phyloP scores from a whole-genome alignment of 148 eudicot species.

The Suaeda aralocaspica region DNA sequence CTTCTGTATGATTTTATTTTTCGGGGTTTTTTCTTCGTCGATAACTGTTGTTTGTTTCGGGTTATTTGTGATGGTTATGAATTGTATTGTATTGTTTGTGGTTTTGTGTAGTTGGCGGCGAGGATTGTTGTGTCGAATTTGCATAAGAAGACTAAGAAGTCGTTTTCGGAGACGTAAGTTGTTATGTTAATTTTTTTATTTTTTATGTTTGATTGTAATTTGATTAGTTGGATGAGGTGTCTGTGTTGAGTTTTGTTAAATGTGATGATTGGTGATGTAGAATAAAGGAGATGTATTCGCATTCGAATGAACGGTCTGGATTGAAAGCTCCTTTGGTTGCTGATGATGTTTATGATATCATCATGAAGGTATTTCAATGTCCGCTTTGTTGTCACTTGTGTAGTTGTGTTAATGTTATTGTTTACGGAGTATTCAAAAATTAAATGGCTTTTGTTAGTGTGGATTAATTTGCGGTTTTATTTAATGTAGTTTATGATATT shows the following conservation, averaged over 20 bases:
- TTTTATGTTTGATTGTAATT: not conserved
- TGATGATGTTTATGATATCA: constrained; percentile 88
- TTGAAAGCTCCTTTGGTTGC: constrained; percentile 74
- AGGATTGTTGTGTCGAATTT: constrained; percentile 85
- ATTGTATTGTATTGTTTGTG: not conserved
- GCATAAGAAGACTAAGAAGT: constrained; percentile 86
- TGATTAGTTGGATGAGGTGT: not conserved
- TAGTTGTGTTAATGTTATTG: no score
- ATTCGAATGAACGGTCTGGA: constrained; percentile 74
- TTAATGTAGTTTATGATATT: no score
- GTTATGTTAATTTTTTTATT: not conserved
- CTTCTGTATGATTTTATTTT: constrained; percentile 41
- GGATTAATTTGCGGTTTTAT: no score
- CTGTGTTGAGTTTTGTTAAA: not conserved
- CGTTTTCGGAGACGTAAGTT: constrained; percentile 86
- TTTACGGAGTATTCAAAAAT: no score
- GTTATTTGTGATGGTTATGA: no score
- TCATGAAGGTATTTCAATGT: constrained; percentile 83
- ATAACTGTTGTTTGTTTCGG: not conserved
- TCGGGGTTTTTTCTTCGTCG: no score
- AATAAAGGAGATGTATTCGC: constrained; percentile 67
- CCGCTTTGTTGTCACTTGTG: no score
- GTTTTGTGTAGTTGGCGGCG: constrained; percentile 66
- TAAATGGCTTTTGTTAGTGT: no score
- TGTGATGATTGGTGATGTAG: constrained; percentile 42